Percentiles rank a stretch among this genome's conserved stretches.
These are phyloP conservation scores for Aspergillus campestris DNA, from an alignment of 495 filamentous ascomycete genomes.

Conservation along the genomic window DNA sequence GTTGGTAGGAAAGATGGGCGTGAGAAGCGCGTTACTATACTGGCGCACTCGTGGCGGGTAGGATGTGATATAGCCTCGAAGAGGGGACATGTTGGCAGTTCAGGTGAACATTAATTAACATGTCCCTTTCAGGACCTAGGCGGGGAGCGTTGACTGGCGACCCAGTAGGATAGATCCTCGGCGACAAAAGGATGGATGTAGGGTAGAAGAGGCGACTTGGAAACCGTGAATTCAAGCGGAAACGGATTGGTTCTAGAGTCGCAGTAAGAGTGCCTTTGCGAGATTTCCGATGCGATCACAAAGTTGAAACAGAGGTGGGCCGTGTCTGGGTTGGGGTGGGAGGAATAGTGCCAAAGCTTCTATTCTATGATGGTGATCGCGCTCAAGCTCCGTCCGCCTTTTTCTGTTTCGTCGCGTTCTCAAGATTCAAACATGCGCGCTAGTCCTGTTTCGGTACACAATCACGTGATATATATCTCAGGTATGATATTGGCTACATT, in stretches of 20 bases:
- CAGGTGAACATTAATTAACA: conserved; percentile 27
- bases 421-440: conserved; percentile 16
- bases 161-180: neutral
- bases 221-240: no score
- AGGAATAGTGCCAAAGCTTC: conserved; percentile 9
- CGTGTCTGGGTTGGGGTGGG: neutral
- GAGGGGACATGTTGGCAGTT: conserved; percentile 49
- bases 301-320: neutral
- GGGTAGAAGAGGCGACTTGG: neutral
- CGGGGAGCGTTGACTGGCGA: conserved; percentile 6
- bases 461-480: conserved; percentile 16
- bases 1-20: conserved; percentile 68
- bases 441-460: conserved; percentile 14
- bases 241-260: no score
- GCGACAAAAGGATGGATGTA: neutral
- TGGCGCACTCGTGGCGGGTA: conserved; percentile 87
- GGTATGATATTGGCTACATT: neutral
- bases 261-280: no score
- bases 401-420: conserved; percentile 34
- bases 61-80: conserved; percentile 82
- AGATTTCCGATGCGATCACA: neutral
- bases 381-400: conserved; percentile 18
- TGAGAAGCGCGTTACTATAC: conserved; percentile 87
- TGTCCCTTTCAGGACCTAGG: conserved; percentile 28
- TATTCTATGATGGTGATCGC: conserved; percentile 12